Percentiles rank a stretch among this genome's conserved stretches.
Evolutionary conservation across 108 stramenopile genomes (phyloP).

Genomic region (Nitzschia inconspicua): DNA sequence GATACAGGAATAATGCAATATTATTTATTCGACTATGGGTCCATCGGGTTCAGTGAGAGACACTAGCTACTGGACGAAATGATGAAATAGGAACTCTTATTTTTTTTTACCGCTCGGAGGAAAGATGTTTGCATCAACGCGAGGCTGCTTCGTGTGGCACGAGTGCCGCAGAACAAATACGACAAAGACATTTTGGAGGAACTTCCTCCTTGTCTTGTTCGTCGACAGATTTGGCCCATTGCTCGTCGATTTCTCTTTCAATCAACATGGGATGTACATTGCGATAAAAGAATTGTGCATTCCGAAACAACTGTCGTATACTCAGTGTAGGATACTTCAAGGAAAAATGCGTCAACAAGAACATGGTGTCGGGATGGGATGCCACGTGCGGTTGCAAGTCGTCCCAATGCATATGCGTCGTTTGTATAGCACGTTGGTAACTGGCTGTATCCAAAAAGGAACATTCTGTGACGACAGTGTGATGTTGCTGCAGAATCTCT

Average conservation of each 20-base stretch:
- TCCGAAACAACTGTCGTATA: constrained; percentile 29
- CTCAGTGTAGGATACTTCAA: constrained; percentile 29
- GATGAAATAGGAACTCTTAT: too few relatives aligned
- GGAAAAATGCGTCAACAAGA: constrained; percentile 39
- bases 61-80: too few relatives aligned
- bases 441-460: constrained; percentile 31
- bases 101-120: too few relatives aligned
- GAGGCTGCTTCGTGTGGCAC: too few relatives aligned
- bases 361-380: constrained; percentile 27
- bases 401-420: constrained; percentile 46
- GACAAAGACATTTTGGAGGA: neutral
- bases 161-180: too few relatives aligned
- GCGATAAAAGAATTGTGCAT: constrained; percentile 3
- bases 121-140: too few relatives aligned
- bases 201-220: neutral
- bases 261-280: constrained; percentile 51
- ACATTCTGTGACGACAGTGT: constrained; percentile 38
- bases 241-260: constrained; percentile 26
- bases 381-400: constrained; percentile 33
- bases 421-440: constrained; percentile 21
- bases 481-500: constrained; percentile 32
- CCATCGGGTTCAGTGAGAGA: too few relatives aligned
- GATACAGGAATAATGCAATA: too few relatives aligned
- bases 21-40: too few relatives aligned
- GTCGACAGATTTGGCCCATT: constrained; percentile 13